These are phyloP conservation scores for Schizosaccharomyces osmophilus DNA, from an alignment of 805 yeast species.

Conservation along the genomic window DNA sequence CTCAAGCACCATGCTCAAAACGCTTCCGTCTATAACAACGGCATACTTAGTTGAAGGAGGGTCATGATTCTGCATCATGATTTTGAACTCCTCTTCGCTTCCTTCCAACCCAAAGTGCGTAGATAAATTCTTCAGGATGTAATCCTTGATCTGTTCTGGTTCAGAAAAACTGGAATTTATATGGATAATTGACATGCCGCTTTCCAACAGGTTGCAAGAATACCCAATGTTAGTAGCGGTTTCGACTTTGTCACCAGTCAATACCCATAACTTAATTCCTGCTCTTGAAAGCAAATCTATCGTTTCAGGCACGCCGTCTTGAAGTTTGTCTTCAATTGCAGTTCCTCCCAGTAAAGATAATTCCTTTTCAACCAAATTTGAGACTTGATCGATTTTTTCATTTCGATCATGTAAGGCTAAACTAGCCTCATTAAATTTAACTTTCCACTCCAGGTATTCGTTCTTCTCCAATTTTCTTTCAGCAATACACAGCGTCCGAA, in stretches of 20 bases:
- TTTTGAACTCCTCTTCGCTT: conserved; percentile 20
- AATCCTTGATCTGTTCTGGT: conserved; percentile 14
- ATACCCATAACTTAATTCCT: conserved; percentile 62
- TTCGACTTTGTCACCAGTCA: conserved; percentile 63
- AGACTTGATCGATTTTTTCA: conserved; percentile 25
- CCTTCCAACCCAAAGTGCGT: conserved; percentile 25
- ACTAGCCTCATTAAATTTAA: conserved; percentile 33
- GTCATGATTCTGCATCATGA: conserved; percentile 35
- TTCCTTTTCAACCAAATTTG: conserved; percentile 34
- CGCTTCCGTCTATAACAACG: conserved; percentile 46
- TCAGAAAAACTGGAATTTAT: conserved; percentile 16
- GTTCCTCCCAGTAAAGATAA: conserved; percentile 48
- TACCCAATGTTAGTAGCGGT: conserved; percentile 69
- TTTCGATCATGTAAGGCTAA: conserved; percentile 35
- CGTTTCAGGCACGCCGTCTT: conserved; percentile 55
- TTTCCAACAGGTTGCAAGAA: conserved; percentile 45
- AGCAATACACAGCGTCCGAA: conserved; percentile 53
- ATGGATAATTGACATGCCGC: conserved; percentile 22
- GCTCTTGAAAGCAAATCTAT: conserved; percentile 41
- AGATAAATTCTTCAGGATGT: conserved; percentile 23
- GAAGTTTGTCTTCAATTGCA: conserved; percentile 59
- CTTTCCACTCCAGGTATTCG: conserved; percentile 31
- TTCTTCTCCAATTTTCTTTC: conserved; percentile 23
- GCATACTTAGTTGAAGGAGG: conserved; percentile 38
- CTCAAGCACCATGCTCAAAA: conserved; percentile 23